Conservation (phyloP, 257 asterid genomes). For the Jasminum sambac region DNA sequence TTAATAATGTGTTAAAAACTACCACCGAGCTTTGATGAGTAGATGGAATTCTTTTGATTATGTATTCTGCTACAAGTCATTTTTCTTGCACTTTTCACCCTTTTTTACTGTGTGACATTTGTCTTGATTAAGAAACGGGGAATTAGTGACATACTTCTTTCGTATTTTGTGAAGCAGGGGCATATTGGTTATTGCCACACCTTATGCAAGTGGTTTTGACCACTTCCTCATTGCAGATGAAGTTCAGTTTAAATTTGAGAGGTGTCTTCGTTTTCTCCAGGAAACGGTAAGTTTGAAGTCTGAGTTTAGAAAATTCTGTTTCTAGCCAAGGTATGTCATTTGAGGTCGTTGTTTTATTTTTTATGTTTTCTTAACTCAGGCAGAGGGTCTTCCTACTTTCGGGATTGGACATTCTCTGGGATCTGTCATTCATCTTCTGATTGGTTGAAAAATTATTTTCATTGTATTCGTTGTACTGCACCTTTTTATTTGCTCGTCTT, state of each 20-base stretch:
- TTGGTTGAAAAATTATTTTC: conserved; percentile 46
- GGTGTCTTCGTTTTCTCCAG: conserved; percentile 72
- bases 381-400: conserved; percentile 74
- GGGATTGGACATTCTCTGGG: conserved; percentile 96
- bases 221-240: conserved; percentile 94
- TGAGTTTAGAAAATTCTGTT: conserved; percentile 22
- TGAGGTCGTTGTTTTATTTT: conserved; percentile 20
- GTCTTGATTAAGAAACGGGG: conserved; percentile 19
- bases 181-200: conserved; percentile 81
- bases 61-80: conserved; percentile 6
- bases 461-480: conserved; percentile 13
- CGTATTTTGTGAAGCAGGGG: conserved; percentile 61
- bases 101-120: background rate
- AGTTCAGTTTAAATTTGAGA: conserved; percentile 84
- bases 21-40: background rate
- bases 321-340: conserved; percentile 16
- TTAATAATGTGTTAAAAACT: background rate
- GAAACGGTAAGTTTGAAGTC: conserved; percentile 56
- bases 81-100: background rate
- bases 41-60: background rate
- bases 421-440: conserved; percentile 87
- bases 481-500: conserved; percentile 17
- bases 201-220: conserved; percentile 94
- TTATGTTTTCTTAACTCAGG: conserved; percentile 33
- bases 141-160: conserved; percentile 23